Evolutionary conservation across 805 yeast species (phyloP), one percentile per base, ranked within the genome.

Genomic region (Debaryomyces maramus): DNA sequence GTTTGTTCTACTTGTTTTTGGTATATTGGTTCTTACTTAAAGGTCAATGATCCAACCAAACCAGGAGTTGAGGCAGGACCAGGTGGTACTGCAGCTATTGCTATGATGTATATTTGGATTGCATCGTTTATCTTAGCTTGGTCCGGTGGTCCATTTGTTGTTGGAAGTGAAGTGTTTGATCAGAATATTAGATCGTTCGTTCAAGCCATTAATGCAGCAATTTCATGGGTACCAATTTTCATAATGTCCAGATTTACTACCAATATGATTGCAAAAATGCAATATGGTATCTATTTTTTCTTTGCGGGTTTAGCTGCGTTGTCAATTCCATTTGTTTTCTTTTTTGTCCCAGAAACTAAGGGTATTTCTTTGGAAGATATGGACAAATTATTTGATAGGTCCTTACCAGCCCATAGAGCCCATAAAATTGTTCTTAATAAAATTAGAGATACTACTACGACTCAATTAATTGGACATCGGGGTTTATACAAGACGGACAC

Each of bases 211-310:
- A 71, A 70, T 43, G 71, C 77, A 0, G 60, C 73, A 6, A 60
- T 71, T 19, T 68, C 70, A 38, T 73, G 79, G 79, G 65, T 72
- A 47, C 70, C 77, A 68, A 74, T 73, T 6, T 74, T 74, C 47
- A 65, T 74, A 40, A 66, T 73, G 59, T 75, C 75, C 4, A 61
- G 75, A 43, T 68, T 65, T 46, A 67, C 76, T 8, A 67, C 72
- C 19, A 56, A 73, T 43, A 74, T 75, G 60, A 63, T 73, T 36
- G 56, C 57, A 23, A 53, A 56, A 20, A 71, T 74, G 59, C 63
- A 66, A 4, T 74, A 66, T 49, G 76, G 75, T 17, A 60, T 70
- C 30, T 73, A 70, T 51, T 69, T 72, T 48, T 62, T 75, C 48
- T 68, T 69, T 50, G 73, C 67, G 2, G 20, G 57, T 10, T 48